phyloP scores from a whole-genome alignment of 345 rosid species.

The Lepidium africanum region DNA sequence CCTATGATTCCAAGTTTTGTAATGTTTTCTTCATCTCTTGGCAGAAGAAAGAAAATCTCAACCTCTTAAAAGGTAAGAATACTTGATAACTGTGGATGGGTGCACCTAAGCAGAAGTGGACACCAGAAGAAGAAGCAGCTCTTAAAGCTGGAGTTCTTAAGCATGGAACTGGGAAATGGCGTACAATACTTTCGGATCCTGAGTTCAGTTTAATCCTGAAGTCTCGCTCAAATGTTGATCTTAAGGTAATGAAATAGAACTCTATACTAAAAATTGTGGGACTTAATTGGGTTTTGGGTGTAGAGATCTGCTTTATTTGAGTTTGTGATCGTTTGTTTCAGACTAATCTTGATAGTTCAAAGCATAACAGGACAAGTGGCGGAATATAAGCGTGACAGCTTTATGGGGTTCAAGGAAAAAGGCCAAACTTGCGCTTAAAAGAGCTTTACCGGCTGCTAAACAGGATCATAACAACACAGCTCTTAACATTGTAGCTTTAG shows the following conservation, averaged over 20 bases:
- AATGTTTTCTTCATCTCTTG: slow-evolving; percentile 19
- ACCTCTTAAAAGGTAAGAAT: not conserved
- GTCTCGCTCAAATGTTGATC: slow-evolving; percentile 96
- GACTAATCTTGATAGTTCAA: slow-evolving; percentile 13
- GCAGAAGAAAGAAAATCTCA: not conserved
- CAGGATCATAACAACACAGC: slow-evolving; percentile 41
- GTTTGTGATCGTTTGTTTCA: not conserved
- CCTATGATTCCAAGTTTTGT: too few species aligned
- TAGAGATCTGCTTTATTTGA: not conserved
- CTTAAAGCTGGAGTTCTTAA: slow-evolving; percentile 89
- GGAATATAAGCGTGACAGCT: slow-evolving; percentile 92
- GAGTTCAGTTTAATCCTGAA: slow-evolving; percentile 62
- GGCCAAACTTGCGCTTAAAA: slow-evolving; percentile 74
- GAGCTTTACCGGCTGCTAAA: slow-evolving; percentile 36
- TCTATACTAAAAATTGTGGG: not conserved
- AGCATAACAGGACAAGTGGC: slow-evolving; percentile 86
- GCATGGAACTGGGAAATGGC: slow-evolving; percentile 98
- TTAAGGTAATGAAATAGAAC: slow-evolving; percentile 44
- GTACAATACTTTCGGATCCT: slow-evolving; percentile 88
- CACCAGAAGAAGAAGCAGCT: slow-evolving; percentile 97
- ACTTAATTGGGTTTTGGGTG: not conserved
- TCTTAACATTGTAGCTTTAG: slow-evolving; percentile 26
- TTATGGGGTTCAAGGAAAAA: slow-evolving; percentile 90
- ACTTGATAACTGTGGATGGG: slow-evolving; percentile 52
- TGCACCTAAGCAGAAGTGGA: slow-evolving; percentile 99